Evolutionary conservation across 768 basidiomycete species (phyloP).

Genomic region (Tulasnella sp.): DNA sequence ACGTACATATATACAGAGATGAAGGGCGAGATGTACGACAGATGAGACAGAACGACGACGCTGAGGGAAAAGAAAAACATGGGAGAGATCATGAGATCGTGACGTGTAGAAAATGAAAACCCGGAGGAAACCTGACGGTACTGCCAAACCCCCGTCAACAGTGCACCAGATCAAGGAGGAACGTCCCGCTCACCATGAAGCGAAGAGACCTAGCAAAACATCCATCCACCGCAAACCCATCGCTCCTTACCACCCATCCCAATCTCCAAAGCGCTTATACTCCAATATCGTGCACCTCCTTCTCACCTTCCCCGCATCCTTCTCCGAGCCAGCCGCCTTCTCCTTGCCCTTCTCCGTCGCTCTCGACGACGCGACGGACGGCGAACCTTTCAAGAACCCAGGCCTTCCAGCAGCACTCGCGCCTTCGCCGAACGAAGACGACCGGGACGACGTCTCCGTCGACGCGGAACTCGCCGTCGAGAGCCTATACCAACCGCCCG

Average conservation of each 20-base stretch:
- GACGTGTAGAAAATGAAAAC: not conserved
- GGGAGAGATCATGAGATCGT: not conserved
- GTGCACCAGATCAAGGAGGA: too few species aligned
- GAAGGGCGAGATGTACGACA: not conserved
- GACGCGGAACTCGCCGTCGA: conserved; percentile 36
- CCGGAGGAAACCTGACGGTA: too few species aligned
- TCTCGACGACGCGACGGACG: not conserved
- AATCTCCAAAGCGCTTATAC: conserved; percentile 70
- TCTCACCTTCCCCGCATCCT: conserved; percentile 36
- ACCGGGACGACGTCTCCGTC: not conserved
- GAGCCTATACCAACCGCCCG: conserved; percentile 87
- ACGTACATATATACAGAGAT: not conserved
- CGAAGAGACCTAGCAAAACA: not conserved
- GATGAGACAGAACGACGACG: not conserved
- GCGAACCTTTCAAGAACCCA: not conserved
- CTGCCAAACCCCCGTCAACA: too few species aligned
- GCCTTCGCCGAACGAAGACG: not conserved
- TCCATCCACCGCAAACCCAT: not conserved
- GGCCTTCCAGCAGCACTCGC: not conserved
- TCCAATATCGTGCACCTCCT: conserved; percentile 60
- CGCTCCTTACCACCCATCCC: conserved; percentile 72
- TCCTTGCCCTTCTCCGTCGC: conserved; percentile 42
- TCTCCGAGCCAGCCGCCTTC: conserved; percentile 43
- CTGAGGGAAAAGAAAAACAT: too few species aligned
- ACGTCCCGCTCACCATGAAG: not conserved